Evolutionary conservation across 306 rosid species (phyloP), one percentile per base, ranked within the genome.

Genomic region (Vicia sativa): DNA sequence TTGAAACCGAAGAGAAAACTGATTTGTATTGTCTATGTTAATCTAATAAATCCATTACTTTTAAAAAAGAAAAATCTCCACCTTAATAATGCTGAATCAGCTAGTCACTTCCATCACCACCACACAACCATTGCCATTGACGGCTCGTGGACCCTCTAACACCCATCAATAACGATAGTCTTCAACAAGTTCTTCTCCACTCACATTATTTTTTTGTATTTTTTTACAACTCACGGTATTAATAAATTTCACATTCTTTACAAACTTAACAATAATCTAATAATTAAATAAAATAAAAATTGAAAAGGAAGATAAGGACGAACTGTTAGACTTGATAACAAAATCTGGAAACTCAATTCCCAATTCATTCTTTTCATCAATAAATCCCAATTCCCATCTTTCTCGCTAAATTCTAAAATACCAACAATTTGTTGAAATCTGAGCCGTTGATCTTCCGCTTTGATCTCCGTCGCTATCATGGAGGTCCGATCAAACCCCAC

Each of bases 401-500:
- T 34, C 38, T 34, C 38, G 9, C 9, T 34, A 34, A 58, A 29
- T 44, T 70, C 15, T 44, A 5, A 54, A 59, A 34, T 14, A 23
- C 49, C 14, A 29, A 31, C 2, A 35, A 58, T 59, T 21, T 43
- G 72, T 77, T 56, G 38, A 72, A 62, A 62, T 72, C 80, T 44
- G n/a, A 55, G 9, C 74, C 75, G 23, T 72, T 68, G 34, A 67
- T 62, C 46, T 49, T 74, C 53, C 28, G 21, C 62, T 37, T 71
- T 70, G 67, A 70, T 76, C 77, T 76, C 71, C 68, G 49, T 74
- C 82, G 68, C 67, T 21, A 25, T 50, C 73, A 87, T 89, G 99
- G 99, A 93, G 83, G 89, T 85, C 61, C 86, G 95, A 19, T 74
- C 91, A 58, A 80, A 81, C 74, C 72, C 81, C 65, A 72, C 86